Percentiles rank a stretch among this genome's conserved stretches.
Conservation (phyloP, 371 early-diverging fungal genomes). For the Synchytrium microbalum region DNA sequence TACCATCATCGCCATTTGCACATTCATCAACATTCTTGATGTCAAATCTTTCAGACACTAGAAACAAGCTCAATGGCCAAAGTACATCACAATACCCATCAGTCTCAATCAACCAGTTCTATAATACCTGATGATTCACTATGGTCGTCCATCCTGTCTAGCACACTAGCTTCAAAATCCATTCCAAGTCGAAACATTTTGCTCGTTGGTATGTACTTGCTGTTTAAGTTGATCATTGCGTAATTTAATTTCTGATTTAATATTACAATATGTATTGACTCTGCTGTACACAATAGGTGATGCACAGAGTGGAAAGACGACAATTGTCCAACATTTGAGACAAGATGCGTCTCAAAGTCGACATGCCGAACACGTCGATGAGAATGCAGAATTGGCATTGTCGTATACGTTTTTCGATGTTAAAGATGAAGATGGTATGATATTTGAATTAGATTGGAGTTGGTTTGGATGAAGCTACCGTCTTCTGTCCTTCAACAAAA, state of each 20-base stretch:
- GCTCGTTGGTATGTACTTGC: not conserved
- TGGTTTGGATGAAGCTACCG: not conserved
- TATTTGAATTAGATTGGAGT: slow-evolving; percentile 25
- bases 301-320: slow-evolving; percentile 65
- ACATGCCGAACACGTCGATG: slow-evolving; percentile 10
- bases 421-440: slow-evolving; percentile 75
- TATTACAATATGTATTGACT: slow-evolving; percentile 4
- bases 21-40: too few relatives aligned
- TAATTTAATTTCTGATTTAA: not conserved
- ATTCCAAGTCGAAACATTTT: not conserved
- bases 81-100: too few relatives aligned
- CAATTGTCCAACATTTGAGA: slow-evolving; percentile 56
- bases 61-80: too few relatives aligned
- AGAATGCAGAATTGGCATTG: slow-evolving; percentile 63
- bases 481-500: too few relatives aligned
- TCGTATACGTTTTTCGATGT: slow-evolving; percentile 78
- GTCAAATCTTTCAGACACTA: too few relatives aligned
- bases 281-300: slow-evolving; percentile 45
- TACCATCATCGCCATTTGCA: too few relatives aligned
- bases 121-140: too few relatives aligned
- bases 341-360: slow-evolving; percentile 15
- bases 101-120: too few relatives aligned
- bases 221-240: not conserved
- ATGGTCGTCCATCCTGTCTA: not conserved
- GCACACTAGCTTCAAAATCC: not conserved